phyloP scores from a whole-genome alignment of 192 early-diverging fungal genomes.

The Bifiguratus adelaidae region DNA sequence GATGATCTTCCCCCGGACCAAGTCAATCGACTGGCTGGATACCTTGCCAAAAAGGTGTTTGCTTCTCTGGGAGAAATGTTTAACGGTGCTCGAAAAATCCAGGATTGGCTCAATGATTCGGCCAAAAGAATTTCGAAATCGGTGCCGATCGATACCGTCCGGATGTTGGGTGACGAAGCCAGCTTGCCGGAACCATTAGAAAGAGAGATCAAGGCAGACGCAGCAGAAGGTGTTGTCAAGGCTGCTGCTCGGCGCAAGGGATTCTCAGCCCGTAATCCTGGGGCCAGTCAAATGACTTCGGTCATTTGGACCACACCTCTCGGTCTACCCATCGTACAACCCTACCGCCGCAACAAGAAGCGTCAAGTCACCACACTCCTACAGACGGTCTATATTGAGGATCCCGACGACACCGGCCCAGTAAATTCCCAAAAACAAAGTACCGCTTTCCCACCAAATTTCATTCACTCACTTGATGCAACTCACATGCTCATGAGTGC shows the following conservation, averaged over 20 bases:
- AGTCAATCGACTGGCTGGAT: constrained; percentile 49
- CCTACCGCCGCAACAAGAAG: constrained; percentile 71
- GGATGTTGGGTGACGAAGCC: constrained; percentile 28
- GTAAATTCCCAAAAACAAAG: constrained; percentile 89
- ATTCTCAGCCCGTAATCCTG: constrained; percentile 21
- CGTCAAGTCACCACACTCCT: constrained; percentile 65
- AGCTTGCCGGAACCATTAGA: constrained; percentile 9
- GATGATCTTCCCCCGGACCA: constrained; percentile 57
- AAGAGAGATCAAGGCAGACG: constrained; percentile 5
- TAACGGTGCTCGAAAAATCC: constrained; percentile 77
- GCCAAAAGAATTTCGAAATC: constrained; percentile 77
- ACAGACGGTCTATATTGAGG: constrained; percentile 66
- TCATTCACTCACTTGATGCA: constrained; percentile 95
- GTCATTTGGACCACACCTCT: constrained; percentile 97
- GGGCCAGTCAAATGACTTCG: constrained; percentile 66
- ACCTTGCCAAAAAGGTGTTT: constrained; percentile 78
- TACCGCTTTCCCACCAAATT: constrained; percentile 97
- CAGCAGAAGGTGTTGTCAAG: constrained; percentile 12
- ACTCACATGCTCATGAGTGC: constrained; percentile 96
- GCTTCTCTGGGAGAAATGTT: constrained; percentile 84
- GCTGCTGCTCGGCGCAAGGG: constrained; percentile 1
- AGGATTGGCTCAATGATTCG: constrained; percentile 87
- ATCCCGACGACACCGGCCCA: constrained; percentile 56
- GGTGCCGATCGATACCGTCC: constrained; percentile 37
- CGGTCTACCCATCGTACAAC: constrained; percentile 89